These are phyloP conservation scores for Aquanectria penicillioides DNA, from an alignment of 2,329 filamentous ascomycete genomes.

Conservation along the genomic window DNA sequence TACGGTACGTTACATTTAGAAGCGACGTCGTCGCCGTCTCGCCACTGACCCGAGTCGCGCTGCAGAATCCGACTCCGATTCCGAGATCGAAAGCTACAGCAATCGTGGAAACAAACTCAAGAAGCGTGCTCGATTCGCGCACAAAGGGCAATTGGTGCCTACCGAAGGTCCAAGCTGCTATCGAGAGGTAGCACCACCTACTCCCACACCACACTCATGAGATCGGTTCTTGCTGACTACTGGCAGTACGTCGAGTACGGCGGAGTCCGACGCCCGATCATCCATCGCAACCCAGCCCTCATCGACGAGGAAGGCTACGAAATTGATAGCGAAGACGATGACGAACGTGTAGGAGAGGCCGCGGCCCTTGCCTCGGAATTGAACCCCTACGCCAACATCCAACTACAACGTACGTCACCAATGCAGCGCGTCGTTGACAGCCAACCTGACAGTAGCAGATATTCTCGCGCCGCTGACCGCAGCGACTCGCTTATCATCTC, in stretches of 20 bases:
- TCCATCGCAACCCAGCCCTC: slow-evolving; percentile 77
- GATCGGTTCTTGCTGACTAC: slow-evolving; percentile 37
- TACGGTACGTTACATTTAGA: slow-evolving; percentile 59
- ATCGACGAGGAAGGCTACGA: slow-evolving; percentile 84
- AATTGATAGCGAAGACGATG: slow-evolving; percentile 77
- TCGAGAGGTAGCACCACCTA: slow-evolving; percentile 67
- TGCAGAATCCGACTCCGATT: slow-evolving; percentile 81
- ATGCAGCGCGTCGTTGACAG: not conserved
- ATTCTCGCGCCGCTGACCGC: slow-evolving; percentile 80
- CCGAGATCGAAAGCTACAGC: slow-evolving; percentile 73
- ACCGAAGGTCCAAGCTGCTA: slow-evolving; percentile 74
- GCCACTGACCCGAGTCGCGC: slow-evolving; percentile 34
- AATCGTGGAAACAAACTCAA: slow-evolving; percentile 85
- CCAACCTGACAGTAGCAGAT: slow-evolving; percentile 58
- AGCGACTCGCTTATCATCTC: slow-evolving; percentile 77
- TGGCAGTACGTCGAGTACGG: slow-evolving; percentile 76
- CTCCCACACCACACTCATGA: slow-evolving; percentile 16
- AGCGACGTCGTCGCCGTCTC: slow-evolving; percentile 9
- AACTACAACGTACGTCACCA: slow-evolving; percentile 71
- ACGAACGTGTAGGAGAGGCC: slow-evolving; percentile 70
- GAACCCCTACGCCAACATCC: slow-evolving; percentile 79
- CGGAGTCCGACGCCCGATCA: slow-evolving; percentile 76
- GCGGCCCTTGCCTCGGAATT: slow-evolving; percentile 72
- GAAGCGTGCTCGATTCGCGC: slow-evolving; percentile 76
- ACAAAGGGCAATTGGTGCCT: slow-evolving; percentile 74